Percentiles rank a stretch among this genome's conserved stretches.
phyloP scores from a whole-genome alignment of 768 basidiomycete species.

The Gloeopeniophorella convolvens region DNA sequence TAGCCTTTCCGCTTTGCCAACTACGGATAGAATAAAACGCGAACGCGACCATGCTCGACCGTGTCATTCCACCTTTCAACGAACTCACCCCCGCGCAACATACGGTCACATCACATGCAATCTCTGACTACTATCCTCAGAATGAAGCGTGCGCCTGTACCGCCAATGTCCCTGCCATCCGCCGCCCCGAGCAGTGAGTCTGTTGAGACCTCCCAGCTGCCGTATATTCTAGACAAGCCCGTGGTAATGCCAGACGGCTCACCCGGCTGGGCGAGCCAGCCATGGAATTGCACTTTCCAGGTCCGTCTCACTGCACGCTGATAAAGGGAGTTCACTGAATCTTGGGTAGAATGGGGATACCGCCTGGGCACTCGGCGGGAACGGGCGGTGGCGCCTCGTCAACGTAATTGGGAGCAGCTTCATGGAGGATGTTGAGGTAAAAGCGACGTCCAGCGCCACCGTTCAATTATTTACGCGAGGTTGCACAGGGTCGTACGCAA shows the following conservation, averaged over 20 bases:
- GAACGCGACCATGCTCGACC: too few relatives aligned
- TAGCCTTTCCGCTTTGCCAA: too few relatives aligned
- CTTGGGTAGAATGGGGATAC: conserved; percentile 1
- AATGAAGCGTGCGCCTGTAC: background rate
- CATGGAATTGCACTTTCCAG: conserved; percentile 12
- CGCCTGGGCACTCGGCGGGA: conserved; percentile 10
- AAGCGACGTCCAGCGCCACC: background rate
- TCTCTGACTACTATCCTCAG: background rate
- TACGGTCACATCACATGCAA: background rate
- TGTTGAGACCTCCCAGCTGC: background rate
- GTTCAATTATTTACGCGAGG: background rate
- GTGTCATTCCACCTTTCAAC: background rate
- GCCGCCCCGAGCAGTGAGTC: background rate
- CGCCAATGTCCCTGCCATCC: background rate
- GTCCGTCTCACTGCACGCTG: background rate
- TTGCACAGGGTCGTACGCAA: conserved; percentile 7
- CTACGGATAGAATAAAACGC: too few relatives aligned
- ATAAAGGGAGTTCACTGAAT: background rate
- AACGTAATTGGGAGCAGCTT: conserved; percentile 6
- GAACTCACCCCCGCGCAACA: background rate
- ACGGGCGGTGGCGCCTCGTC: conserved; percentile 15
- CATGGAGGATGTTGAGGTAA: conserved; percentile 10
- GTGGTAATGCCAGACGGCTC: conserved; percentile 3
- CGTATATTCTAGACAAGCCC: background rate
- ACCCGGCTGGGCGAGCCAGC: conserved; percentile 12